Conservation (phyloP, 2,329 filamentous ascomycete species). For the Xylaria sp. region DNA sequence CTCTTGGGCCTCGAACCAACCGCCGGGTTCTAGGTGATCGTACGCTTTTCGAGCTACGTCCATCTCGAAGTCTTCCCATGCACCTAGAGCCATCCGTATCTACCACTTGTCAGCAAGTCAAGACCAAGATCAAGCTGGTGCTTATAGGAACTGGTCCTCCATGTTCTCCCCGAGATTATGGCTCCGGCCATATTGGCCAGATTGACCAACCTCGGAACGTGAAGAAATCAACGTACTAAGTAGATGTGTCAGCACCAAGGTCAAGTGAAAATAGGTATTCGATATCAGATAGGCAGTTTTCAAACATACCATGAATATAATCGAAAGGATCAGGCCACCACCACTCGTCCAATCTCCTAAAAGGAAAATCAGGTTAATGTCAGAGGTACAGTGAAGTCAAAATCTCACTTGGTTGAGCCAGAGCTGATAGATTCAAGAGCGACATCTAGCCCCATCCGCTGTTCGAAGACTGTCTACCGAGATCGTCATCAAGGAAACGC, state of each 20-base stretch:
- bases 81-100: slow-evolving; percentile 55
- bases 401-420: background rate
- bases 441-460: background rate
- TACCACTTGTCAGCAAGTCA: slow-evolving; percentile 2
- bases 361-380: background rate
- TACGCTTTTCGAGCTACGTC: slow-evolving; percentile 60
- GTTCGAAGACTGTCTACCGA: background rate
- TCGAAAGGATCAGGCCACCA: slow-evolving; percentile 60
- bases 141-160: background rate
- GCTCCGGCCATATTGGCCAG: background rate
- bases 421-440: background rate
- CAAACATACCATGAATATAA: slow-evolving; percentile 52
- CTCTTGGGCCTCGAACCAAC: slow-evolving; percentile 62
- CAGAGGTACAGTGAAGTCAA: background rate
- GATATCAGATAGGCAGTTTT: background rate
- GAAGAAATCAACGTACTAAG: slow-evolving; percentile 1
- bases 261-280: background rate
- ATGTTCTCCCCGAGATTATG: background rate
- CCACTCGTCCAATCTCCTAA: slow-evolving; percentile 53
- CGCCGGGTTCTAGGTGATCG: slow-evolving; percentile 55
- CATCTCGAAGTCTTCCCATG: slow-evolving; percentile 54
- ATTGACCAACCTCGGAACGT: background rate
- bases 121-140: background rate
- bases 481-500: slow-evolving; percentile 18
- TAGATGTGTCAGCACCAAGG: background rate